These are phyloP conservation scores for Boechera stricta DNA, from an alignment of 345 rosid genomes.

Conservation along the genomic window DNA sequence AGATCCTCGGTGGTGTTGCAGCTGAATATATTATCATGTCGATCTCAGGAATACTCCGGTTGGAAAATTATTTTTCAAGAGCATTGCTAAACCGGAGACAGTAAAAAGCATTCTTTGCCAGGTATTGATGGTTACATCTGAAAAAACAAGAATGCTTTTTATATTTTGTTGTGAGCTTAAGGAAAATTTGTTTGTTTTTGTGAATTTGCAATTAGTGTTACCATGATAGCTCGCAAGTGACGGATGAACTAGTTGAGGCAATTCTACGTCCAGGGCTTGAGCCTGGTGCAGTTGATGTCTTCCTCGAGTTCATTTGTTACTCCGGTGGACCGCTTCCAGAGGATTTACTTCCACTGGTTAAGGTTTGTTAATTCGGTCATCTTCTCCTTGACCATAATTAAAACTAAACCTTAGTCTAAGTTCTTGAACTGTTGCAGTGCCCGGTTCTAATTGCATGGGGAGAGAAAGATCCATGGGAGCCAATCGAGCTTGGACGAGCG, in stretches of 20 bases:
- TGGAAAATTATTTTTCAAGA: conserved; percentile 66
- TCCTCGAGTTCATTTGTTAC: conserved; percentile 92
- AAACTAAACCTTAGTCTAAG: conserved; percentile 20
- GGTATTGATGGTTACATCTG: conserved; percentile 51
- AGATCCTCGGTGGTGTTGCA: conserved; percentile 17
- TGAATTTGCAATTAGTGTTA: conserved; percentile 67
- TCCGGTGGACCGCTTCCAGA: conserved; percentile 92
- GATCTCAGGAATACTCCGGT: conserved; percentile 68
- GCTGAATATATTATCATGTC: conserved; percentile 25
- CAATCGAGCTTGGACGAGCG: conserved; percentile 75
- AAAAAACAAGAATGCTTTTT: neutral
- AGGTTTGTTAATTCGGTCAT: conserved; percentile 50
- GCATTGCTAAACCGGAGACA: conserved; percentile 73
- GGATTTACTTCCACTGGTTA: conserved; percentile 79
- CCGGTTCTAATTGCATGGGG: conserved; percentile 94
- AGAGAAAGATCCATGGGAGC: conserved; percentile 98
- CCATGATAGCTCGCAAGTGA: conserved; percentile 80
- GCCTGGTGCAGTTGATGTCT: conserved; percentile 88
- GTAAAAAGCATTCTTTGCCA: conserved; percentile 74
- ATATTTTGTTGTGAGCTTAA: conserved; percentile 12
- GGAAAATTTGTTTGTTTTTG: neutral
- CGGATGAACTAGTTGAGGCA: conserved; percentile 78
- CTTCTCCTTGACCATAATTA: conserved; percentile 23
- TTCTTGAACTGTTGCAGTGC: conserved; percentile 52
- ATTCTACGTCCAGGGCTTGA: conserved; percentile 91